Evolutionary conservation across 106 monocot genomes (phyloP), one percentile per base, ranked within the genome.

Genomic region (Dioscorea alata): DNA sequence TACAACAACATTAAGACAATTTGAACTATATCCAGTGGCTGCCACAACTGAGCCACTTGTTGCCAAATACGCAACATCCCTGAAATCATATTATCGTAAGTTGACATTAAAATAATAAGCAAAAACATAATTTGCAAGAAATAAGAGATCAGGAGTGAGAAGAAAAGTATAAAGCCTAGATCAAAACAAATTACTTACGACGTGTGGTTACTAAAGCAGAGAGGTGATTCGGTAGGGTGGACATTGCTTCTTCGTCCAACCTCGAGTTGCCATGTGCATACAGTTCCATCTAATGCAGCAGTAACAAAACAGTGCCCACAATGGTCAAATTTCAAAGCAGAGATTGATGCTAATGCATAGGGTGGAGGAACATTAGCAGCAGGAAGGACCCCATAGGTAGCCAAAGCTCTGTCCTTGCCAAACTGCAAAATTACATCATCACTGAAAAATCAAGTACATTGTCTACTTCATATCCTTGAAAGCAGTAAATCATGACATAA

Each of bases 261-360:
- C 69, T 93, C 99, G 31, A 99, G 66, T 78, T 93, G 93, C 99
- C 99, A 99, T 65, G 93, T 93, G 61, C 84, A 87, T 49, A 99
- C 78, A 66, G 90, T 87, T 32, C 93, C 93, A 83, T 99, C 99
- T 49, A 84, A 76, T 62, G 92, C 85, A 77, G 87, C 87, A 76
- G 78, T 88, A 65, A 93, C 93, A 78, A 93, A 99, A 74, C 99
- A 80, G 6, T 93, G 93, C 22, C 99, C 99, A 80, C 75, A 93
- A 21, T 65, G 69, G 52, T 93, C 93, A 70, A 99, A 99, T 65
- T 87, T 75, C 70, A 99, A 69, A 23, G 87, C 65, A 64, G 93
- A 93, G 65, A 99, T 69, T 60, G 90, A 93, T 60, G 93, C 79
- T 57, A 85, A 90, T 42, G 87, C 77, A 83, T 90, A 84, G 35